Percentiles rank a stretch among this genome's conserved stretches.
Evolutionary conservation across 2,329 filamentous ascomycete species (phyloP).

Genomic region (Drechslera avenae): DNA sequence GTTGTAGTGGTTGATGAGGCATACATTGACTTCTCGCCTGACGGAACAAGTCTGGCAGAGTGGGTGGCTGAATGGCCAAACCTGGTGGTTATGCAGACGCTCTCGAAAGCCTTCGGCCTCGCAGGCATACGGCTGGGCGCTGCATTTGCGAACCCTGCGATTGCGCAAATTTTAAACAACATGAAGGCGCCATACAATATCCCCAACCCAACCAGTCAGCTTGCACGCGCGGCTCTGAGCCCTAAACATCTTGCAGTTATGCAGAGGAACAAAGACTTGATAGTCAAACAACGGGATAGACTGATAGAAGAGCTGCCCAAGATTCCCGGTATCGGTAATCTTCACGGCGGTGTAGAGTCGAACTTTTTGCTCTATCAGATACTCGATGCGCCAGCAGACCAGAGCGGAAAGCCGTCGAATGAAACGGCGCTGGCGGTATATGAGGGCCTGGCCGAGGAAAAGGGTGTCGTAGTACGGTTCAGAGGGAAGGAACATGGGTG

Average conservation of each 20-base stretch:
- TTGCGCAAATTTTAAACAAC: slow-evolving; percentile 83
- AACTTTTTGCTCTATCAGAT: slow-evolving; percentile 95
- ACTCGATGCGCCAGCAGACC: slow-evolving; percentile 63
- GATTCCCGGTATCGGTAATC: slow-evolving; percentile 77
- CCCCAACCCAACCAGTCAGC: slow-evolving; percentile 80
- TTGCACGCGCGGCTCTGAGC: slow-evolving; percentile 76
- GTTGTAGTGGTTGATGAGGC: slow-evolving; percentile 93
- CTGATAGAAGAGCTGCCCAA: slow-evolving; percentile 73
- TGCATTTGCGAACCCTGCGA: slow-evolving; percentile 75
- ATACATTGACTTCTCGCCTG: slow-evolving; percentile 90
- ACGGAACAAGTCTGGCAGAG: slow-evolving; percentile 80
- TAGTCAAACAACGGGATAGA: slow-evolving; percentile 77
- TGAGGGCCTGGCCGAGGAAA: slow-evolving; percentile 79
- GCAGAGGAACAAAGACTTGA: slow-evolving; percentile 69
- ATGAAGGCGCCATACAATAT: slow-evolving; percentile 98
- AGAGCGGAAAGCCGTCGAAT: slow-evolving; percentile 76
- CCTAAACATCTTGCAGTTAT: slow-evolving; percentile 72
- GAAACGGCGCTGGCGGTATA: slow-evolving; percentile 78
- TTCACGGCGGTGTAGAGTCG: slow-evolving; percentile 77
- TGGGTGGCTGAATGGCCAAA: slow-evolving; percentile 94
- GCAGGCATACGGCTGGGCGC: slow-evolving; percentile 90
- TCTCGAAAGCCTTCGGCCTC: slow-evolving; percentile 97
- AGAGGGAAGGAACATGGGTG: slow-evolving; percentile 92
- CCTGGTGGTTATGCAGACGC: slow-evolving; percentile 94
- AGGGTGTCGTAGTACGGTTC: slow-evolving; percentile 91